Percentiles rank a stretch among this genome's conserved stretches.
Conservation (phyloP, 495 filamentous ascomycete genomes). For the Thozetella sp. region DNA sequence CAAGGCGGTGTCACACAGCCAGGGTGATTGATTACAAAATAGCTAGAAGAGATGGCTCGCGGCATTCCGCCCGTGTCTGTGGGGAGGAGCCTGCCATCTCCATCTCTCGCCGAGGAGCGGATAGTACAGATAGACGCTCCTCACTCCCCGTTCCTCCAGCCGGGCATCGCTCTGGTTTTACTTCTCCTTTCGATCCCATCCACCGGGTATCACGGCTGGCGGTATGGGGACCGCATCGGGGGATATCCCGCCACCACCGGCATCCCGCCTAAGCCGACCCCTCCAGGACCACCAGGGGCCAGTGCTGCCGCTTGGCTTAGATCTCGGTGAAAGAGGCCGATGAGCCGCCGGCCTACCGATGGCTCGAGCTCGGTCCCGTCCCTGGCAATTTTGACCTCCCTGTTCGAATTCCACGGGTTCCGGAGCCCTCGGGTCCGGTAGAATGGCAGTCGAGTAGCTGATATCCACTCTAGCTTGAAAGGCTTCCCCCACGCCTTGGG, state of each 20-base stretch:
- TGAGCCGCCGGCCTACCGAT: constrained; percentile 71
- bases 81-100: too few species aligned
- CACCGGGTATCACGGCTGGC: neutral
- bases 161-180: too few species aligned
- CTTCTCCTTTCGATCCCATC: neutral
- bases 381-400: constrained; percentile 95
- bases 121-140: too few species aligned
- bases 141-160: too few species aligned
- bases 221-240: constrained; percentile 10
- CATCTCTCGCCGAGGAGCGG: too few species aligned
- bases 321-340: constrained; percentile 74
- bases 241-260: constrained; percentile 16
- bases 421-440: constrained; percentile 86
- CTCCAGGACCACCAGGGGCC: constrained; percentile 8
- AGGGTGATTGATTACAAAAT: too few species aligned
- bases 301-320: constrained; percentile 39
- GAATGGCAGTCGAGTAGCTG: constrained; percentile 84
- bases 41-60: too few species aligned
- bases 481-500: constrained; percentile 85
- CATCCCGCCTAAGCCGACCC: constrained; percentile 8
- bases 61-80: too few species aligned
- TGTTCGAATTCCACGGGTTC: constrained; percentile 96
- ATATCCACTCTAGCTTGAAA: constrained; percentile 91
- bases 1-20: too few species aligned
- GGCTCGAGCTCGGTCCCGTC: constrained; percentile 96